Percentiles rank a stretch among this genome's conserved stretches.
Evolutionary conservation across 1,139 yeast species (phyloP).

Genomic region (Chernovozyma aurita): DNA sequence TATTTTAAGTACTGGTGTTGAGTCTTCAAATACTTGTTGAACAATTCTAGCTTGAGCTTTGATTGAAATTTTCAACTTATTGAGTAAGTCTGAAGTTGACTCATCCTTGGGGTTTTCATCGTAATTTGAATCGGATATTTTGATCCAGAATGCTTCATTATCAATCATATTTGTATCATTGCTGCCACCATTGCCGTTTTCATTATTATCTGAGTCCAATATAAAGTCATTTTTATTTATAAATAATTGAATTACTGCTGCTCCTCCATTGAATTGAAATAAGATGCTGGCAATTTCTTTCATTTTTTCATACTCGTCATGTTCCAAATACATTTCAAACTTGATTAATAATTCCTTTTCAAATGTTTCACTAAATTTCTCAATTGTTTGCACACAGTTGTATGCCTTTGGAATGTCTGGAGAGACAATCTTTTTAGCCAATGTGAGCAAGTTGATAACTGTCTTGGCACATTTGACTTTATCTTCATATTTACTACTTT

Average conservation of each 20-base stretch:
- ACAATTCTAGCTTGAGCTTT: constrained; percentile 72
- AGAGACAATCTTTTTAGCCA: constrained; percentile 59
- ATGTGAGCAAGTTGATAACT: constrained; percentile 57
- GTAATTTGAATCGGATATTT: constrained; percentile 33
- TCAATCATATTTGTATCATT: constrained; percentile 15
- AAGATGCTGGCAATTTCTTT: constrained; percentile 76
- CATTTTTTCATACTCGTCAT: constrained; percentile 59
- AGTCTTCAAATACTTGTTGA: constrained; percentile 65
- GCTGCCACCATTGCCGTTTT: constrained; percentile 27
- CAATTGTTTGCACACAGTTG: constrained; percentile 51
- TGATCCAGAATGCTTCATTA: constrained; percentile 35
- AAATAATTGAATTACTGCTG: constrained; percentile 76
- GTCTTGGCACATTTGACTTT: constrained; percentile 66
- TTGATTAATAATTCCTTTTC: constrained; percentile 60
- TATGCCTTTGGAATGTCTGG: constrained; percentile 47
- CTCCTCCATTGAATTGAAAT: constrained; percentile 80
- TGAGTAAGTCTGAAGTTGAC: constrained; percentile 30
- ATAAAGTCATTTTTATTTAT: constrained; percentile 78
- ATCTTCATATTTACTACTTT: constrained; percentile 39
- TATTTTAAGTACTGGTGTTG: constrained; percentile 59
- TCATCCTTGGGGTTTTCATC: constrained; percentile 28
- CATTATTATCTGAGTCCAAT: constrained; percentile 38
- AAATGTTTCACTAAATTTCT: constrained; percentile 70
- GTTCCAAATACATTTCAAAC: constrained; percentile 60
- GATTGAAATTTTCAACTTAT: constrained; percentile 40